phyloP scores from a whole-genome alignment of 208 protist species.

The Spongospora subterranea region DNA sequence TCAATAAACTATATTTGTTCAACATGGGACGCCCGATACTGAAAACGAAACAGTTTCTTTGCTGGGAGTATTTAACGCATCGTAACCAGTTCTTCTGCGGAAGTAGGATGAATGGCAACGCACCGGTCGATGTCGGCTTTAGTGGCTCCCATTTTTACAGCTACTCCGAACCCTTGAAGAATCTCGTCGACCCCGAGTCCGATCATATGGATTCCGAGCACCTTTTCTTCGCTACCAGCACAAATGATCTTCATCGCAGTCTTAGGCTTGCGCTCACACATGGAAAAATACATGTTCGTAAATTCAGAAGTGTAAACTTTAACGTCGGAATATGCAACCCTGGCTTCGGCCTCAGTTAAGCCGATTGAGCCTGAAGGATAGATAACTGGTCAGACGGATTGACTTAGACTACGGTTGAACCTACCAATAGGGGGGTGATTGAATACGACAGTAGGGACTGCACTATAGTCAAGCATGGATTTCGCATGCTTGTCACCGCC shows the following conservation, averaged over 20 bases:
- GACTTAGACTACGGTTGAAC: constrained; percentile 54
- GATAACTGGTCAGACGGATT: neutral
- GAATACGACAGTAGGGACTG: constrained; percentile 79
- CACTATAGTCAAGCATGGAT: constrained; percentile 72
- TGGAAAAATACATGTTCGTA: constrained; percentile 35
- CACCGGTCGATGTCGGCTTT: constrained; percentile 68
- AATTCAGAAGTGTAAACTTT: constrained; percentile 18
- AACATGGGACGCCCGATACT: no score
- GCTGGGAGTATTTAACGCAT: constrained; percentile 59
- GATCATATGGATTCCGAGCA: constrained; percentile 88
- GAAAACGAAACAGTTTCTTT: no score
- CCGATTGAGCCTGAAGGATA: constrained; percentile 21
- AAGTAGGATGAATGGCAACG: constrained; percentile 74
- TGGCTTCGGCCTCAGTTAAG: constrained; percentile 1
- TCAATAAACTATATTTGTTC: no score
- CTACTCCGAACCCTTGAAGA: constrained; percentile 82
- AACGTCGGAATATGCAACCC: neutral
- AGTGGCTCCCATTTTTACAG: constrained; percentile 72
- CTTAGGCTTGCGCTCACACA: constrained; percentile 50
- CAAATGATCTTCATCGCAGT: constrained; percentile 52
- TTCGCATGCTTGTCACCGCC: constrained; percentile 49
- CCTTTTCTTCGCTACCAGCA: constrained; percentile 3
- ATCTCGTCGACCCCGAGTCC: constrained; percentile 86
- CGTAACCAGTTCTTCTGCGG: constrained; percentile 80
- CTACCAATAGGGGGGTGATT: constrained; percentile 79